Base-by-base conservation (phyloP, 1,139 yeast species). In the Blastobotrys ciferrii region DNA sequence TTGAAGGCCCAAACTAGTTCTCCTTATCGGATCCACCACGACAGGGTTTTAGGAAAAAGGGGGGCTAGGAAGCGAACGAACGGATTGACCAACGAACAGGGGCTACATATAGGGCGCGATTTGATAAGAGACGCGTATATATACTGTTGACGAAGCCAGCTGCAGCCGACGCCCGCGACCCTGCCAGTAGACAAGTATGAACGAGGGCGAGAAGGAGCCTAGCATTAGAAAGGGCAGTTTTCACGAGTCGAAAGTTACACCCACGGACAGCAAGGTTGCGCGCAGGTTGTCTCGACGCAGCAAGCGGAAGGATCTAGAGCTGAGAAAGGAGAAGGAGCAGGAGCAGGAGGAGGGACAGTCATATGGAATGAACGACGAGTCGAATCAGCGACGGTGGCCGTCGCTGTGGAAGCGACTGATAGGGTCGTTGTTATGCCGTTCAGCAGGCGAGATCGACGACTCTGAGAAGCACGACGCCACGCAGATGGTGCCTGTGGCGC, bases 401-500 rank as follows among this genome's bases (percentile, higher is more conserved):
- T 23, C 28, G 9, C 28, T 5, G 9, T 33, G 35, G 30, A 43
- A 43, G 33, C 40, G 32, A 14, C 12, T 47, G 4, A 18, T 47
- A 11, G 14, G 17, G 9, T 36, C 47, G 2, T 19, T 47, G 12
- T 43, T 46, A 17, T 47, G 50, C 28, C 20, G 32, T 2, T 7
- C 18, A 17, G 32, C 14, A 4, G 23, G 15, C 20, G 42, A 37
- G 17, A 17, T 12, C 13, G 43, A 42, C 25, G 36, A 42, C 15
- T 17, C 46, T 11, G 18, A 33, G 14, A 44, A 43, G 31, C 17
- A 37, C 6, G 47, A 39, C 13, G 19, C 42, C 2, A 44, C 50
- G 2, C 42, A 19, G 7, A 18, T 48, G 28, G 20, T 37, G 14
- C 32, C 42, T 14, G 18, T 20, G 9, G n/a, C 31, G 6, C 17